Base-by-base conservation (phyloP, 805 yeast species). In the Priceomyces carsonii region DNA sequence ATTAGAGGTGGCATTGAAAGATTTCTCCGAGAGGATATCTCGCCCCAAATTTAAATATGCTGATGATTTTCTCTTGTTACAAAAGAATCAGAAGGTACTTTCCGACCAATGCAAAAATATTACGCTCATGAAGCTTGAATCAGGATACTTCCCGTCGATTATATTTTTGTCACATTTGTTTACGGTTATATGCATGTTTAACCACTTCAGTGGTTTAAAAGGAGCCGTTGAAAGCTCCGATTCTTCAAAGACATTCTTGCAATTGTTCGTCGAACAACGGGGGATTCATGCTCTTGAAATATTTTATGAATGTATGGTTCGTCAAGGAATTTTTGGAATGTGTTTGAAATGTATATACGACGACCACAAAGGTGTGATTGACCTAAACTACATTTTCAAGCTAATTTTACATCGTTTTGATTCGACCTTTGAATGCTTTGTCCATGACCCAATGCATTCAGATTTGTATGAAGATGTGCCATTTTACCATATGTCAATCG, bases 71-170 rank as follows among this genome's bases (percentile, higher is more conserved):
- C 22, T 19, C 8, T 10, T 29, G 21, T 15, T 18, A 9, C 24
- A 38, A 8, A 42, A 42, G 32, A 46, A 42, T 36, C 62, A 55
- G 29, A 18, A 39, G 3, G 35, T 40, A 7, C 35, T 49, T 8
- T 24, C 35, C 6, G 33, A 47, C 12, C 45, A 50, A 35, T 38
- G 51, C 6, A 43, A 55, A 29, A 58, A 63, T 63, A 40, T 59
- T 15, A 45, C 53, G 10, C 51, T 61, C 30, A 40, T 58, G 8
- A 45, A 51, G 23, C 36, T 58, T 9, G 66, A 59, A 36, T 32
- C 44, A 3, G 45, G 42, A 12, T 54, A 61, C 42, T 61, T 57
- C 33, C 61, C 66, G 0, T 45, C 58, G 9, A 44, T 61, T 26
- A 32, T 63, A 19, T 57, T 47, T 33, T 36, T 53, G 3, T 45